Evolutionary conservation across 257 asterid genomes (phyloP).

Genomic region (Salvia miltiorrhiza): DNA sequence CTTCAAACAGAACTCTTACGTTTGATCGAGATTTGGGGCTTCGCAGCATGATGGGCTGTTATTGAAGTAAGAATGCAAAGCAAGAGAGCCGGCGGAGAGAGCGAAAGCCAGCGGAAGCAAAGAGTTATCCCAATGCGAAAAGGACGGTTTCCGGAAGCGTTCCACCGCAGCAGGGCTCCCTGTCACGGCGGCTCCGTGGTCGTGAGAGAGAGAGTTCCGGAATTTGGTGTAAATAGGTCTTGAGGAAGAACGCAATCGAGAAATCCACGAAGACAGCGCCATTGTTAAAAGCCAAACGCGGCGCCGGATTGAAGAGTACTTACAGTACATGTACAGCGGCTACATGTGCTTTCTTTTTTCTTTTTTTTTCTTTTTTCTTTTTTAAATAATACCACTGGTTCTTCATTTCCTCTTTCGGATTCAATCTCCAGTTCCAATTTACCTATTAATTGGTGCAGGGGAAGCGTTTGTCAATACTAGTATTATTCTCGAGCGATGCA

Average conservation of each 20-base stretch:
- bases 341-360: too few relatives aligned
- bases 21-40: constrained; percentile 46
- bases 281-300: constrained; percentile 17
- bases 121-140: constrained; percentile 30
- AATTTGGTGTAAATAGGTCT: constrained; percentile 31
- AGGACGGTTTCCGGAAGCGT: constrained; percentile 22
- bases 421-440: too few relatives aligned
- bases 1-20: constrained; percentile 28
- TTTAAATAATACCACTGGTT: too few relatives aligned
- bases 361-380: too few relatives aligned
- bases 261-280: constrained; percentile 50
- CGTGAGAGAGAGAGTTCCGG: constrained; percentile 22
- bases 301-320: neutral
- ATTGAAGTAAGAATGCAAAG: constrained; percentile 34
- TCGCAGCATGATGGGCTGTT: constrained; percentile 48
- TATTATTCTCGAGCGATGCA: too few relatives aligned
- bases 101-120: constrained; percentile 66
- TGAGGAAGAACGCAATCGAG: constrained; percentile 58
- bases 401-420: too few relatives aligned
- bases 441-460: too few relatives aligned
- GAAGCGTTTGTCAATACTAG: too few relatives aligned
- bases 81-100: constrained; percentile 55
- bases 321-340: too few relatives aligned
- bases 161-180: constrained; percentile 19
- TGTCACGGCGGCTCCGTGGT: constrained; percentile 24